Conservation (phyloP, 2,329 filamentous ascomycete genomes). For the Ophiostoma himal-ulmi region DNA sequence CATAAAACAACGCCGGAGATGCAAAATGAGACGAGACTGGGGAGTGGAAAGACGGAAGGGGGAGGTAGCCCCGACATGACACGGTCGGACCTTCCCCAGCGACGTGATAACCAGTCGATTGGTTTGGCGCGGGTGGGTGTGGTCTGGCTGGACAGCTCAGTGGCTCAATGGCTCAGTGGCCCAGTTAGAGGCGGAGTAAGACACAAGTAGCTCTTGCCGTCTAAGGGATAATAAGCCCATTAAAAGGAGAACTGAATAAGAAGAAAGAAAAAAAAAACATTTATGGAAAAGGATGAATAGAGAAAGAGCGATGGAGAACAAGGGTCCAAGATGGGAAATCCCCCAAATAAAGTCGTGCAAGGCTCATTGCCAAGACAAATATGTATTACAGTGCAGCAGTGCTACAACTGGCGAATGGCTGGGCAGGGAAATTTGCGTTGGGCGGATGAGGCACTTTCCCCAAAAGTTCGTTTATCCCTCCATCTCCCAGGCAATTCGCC, state of each 20-base stretch:
- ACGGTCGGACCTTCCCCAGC: slow-evolving; percentile 17
- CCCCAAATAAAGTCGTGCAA: slow-evolving; percentile 10
- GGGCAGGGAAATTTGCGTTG: slow-evolving; percentile 12
- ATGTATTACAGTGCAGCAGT: slow-evolving; percentile 6
- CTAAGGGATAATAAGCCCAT: not conserved
- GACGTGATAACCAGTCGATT: slow-evolving; percentile 18
- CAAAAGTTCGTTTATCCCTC: slow-evolving; percentile 15
- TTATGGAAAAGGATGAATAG: slow-evolving; percentile 8
- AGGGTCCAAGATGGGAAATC: slow-evolving; percentile 8
- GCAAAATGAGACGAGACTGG: slow-evolving; percentile 7
- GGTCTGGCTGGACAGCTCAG: slow-evolving; percentile 1
- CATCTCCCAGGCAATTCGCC: slow-evolving; percentile 15
- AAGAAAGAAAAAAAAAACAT: slow-evolving; percentile 6
- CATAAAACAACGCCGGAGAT: not conserved
- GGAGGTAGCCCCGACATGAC: slow-evolving; percentile 9
- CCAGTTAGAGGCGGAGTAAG: not conserved
- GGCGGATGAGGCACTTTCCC: slow-evolving; percentile 21
- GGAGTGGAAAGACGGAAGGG: not conserved
- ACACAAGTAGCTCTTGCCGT: not conserved
- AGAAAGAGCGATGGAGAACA: slow-evolving; percentile 1
- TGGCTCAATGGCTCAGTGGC: not conserved
- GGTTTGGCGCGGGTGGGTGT: slow-evolving; percentile 16
- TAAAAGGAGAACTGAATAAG: slow-evolving; percentile 4
- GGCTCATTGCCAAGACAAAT: slow-evolving; percentile 1
- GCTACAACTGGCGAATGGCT: slow-evolving; percentile 17